phyloP scores from a whole-genome alignment of 208 protist genomes.

The Porcisia hertigi region DNA sequence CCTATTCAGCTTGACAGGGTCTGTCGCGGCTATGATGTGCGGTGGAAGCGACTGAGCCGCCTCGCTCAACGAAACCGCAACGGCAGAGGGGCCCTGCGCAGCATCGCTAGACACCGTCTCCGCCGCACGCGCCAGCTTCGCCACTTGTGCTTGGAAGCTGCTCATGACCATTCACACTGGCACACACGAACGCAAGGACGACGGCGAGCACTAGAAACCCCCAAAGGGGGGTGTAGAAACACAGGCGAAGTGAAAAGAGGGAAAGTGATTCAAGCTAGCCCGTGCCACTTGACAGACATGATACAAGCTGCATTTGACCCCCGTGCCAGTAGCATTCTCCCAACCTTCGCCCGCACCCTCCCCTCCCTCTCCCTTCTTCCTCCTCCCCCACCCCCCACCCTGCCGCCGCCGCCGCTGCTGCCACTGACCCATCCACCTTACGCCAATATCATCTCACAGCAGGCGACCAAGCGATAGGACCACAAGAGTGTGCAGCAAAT shows the following conservation, averaged over 20 bases:
- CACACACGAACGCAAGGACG: not conserved
- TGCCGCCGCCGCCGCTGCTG: not conserved
- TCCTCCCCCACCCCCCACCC: not conserved
- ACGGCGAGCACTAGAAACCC: too few species aligned
- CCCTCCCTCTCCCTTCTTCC: not conserved
- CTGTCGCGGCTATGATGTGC: slow-evolving; percentile 70
- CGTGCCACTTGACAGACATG: not conserved
- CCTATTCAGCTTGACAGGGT: slow-evolving; percentile 74
- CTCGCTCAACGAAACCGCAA: slow-evolving; percentile 40
- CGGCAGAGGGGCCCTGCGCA: not conserved
- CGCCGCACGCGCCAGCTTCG: slow-evolving; percentile 25
- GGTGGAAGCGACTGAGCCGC: slow-evolving; percentile 56
- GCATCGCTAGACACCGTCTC: slow-evolving; percentile 11
- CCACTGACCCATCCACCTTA: not conserved
- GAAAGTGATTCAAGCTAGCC: not conserved
- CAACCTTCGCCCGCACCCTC: not conserved
- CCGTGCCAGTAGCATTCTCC: not conserved
- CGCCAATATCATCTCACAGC: not conserved
- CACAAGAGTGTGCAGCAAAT: not conserved
- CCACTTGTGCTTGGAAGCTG: slow-evolving; percentile 26
- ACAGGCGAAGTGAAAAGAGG: too few species aligned
- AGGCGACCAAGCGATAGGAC: not conserved
- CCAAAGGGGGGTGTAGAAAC: not conserved
- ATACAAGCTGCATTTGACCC: not conserved
- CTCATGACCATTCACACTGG: slow-evolving; percentile 5